Evolutionary conservation across 2,329 filamentous ascomycete genomes (phyloP).

Genomic region (Pseudogymnoascus sp.): DNA sequence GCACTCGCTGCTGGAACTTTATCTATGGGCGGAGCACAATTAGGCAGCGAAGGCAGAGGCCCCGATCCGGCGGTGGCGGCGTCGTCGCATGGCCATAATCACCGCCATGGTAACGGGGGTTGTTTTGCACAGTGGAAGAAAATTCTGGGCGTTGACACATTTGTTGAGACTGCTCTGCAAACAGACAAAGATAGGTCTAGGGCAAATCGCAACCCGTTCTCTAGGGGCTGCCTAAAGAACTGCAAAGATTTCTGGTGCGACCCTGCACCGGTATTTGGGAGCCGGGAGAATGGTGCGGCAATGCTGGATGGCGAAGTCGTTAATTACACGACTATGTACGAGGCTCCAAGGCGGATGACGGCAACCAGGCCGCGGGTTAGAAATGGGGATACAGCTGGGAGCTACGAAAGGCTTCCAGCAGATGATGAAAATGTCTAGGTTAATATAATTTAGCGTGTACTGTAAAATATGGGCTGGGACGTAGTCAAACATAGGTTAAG

Average conservation of each 20-base stretch:
- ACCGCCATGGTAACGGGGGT: constrained; percentile 51
- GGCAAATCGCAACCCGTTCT: constrained; percentile 68
- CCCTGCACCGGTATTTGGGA: constrained; percentile 70
- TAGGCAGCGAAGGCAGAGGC: constrained; percentile 58
- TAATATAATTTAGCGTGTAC: background rate
- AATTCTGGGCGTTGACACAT: constrained; percentile 84
- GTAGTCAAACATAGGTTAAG: background rate
- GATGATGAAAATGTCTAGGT: constrained; percentile 12
- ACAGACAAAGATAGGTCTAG: constrained; percentile 41
- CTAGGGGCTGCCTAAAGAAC: constrained; percentile 73
- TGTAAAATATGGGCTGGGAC: background rate
- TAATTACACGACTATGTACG: constrained; percentile 86
- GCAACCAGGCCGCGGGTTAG: background rate
- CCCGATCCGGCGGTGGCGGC: constrained; percentile 49
- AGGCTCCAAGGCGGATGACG: constrained; percentile 65
- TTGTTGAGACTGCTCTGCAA: constrained; percentile 80
- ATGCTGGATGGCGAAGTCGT: constrained; percentile 70
- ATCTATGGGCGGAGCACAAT: constrained; percentile 58
- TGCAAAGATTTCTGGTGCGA: constrained; percentile 98
- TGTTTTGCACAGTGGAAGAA: constrained; percentile 74
- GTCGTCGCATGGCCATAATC: constrained; percentile 38
- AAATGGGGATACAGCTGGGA: constrained; percentile 22
- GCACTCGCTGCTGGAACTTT: constrained; percentile 67
- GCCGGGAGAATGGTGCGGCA: constrained; percentile 64
- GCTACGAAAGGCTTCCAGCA: constrained; percentile 14